A percentile compares a stretch with the other conserved stretches of the same genome.
These are phyloP conservation scores for Coprinopsis cinerea DNA, from an alignment of 768 basidiomycete genomes.

Conservation along the genomic window DNA sequence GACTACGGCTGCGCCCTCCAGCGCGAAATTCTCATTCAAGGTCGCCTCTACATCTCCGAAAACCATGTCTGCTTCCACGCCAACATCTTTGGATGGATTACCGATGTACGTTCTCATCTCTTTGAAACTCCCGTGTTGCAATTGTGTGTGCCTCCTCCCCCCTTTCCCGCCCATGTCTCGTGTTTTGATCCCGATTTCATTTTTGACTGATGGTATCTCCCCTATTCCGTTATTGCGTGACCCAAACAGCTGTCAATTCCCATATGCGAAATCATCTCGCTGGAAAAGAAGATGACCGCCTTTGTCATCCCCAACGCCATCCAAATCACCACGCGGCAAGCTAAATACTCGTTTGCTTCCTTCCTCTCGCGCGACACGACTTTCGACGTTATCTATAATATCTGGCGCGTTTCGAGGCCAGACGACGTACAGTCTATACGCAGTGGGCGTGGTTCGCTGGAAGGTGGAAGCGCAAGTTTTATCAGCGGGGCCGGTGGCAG, in stretches of 20 bases:
- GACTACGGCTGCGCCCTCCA: slow-evolving; percentile 98
- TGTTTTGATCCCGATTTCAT: too few species aligned
- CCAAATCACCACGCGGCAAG: slow-evolving; percentile 74
- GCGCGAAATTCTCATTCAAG: slow-evolving; percentile 94
- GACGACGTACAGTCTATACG: slow-evolving; percentile 39
- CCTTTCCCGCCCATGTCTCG: not conserved
- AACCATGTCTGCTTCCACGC: slow-evolving; percentile 99
- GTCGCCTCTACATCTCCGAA: slow-evolving; percentile 93
- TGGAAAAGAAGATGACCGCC: slow-evolving; percentile 98
- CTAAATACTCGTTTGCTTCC: slow-evolving; percentile 92
- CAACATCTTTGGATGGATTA: slow-evolving; percentile 99
- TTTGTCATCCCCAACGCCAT: slow-evolving; percentile 98
- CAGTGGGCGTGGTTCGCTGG: slow-evolving; percentile 31
- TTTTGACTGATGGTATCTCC: too few species aligned
- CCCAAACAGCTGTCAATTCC: slow-evolving; percentile 75
- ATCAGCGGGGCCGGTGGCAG: slow-evolving; percentile 14
- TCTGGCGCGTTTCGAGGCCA: slow-evolving; percentile 89
- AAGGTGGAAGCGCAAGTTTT: slow-evolving; percentile 19
- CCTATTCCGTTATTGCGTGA: too few species aligned
- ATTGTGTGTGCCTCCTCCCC: too few species aligned
- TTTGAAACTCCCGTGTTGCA: not conserved
- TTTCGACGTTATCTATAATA: slow-evolving; percentile 91
- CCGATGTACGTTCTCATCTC: slow-evolving; percentile 60
- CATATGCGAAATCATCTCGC: slow-evolving; percentile 75
- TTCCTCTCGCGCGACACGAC: slow-evolving; percentile 96